Evolutionary conservation across 192 early-diverging fungal genomes (phyloP).

Genomic region (Rhizoclosmatium globosum): DNA sequence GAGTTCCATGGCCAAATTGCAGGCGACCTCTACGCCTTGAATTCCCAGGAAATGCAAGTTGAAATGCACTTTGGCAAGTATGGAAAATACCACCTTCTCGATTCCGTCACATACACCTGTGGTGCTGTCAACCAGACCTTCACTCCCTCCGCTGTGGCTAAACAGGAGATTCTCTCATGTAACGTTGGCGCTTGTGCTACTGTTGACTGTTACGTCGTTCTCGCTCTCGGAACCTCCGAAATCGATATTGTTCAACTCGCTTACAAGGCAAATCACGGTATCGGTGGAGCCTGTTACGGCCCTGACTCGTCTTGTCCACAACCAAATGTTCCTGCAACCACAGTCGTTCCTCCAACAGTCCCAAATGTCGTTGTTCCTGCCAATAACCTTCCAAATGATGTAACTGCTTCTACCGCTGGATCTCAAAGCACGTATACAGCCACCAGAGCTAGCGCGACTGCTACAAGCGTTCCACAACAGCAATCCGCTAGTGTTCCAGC

Average conservation of each 20-base stretch:
- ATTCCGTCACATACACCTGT: too few species aligned
- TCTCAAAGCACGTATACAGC: neutral
- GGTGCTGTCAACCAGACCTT: too few species aligned
- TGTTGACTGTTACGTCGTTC: too few species aligned
- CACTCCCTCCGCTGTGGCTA: too few species aligned
- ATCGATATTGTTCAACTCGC: too few species aligned
- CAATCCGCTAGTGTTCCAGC: too few species aligned
- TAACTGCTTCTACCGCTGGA: neutral
- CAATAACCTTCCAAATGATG: neutral
- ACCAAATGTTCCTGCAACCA: too few species aligned
- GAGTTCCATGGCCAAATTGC: neutral
- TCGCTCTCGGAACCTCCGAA: too few species aligned
- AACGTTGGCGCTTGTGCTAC: too few species aligned
- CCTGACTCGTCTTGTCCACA: neutral
- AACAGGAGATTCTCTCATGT: too few species aligned
- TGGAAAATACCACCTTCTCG: too few species aligned
- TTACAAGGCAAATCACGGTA: too few species aligned
- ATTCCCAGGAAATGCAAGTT: conserved; percentile 8
- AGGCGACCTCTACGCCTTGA: neutral
- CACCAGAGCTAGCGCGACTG: neutral
- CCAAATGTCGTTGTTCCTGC: neutral
- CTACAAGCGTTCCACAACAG: neutral
- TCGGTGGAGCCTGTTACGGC: neutral
- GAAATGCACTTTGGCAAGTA: neutral
- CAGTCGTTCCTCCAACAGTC: neutral